Conservation (phyloP, 768 basidiomycete genomes). For the Favolaschia claudopus region DNA sequence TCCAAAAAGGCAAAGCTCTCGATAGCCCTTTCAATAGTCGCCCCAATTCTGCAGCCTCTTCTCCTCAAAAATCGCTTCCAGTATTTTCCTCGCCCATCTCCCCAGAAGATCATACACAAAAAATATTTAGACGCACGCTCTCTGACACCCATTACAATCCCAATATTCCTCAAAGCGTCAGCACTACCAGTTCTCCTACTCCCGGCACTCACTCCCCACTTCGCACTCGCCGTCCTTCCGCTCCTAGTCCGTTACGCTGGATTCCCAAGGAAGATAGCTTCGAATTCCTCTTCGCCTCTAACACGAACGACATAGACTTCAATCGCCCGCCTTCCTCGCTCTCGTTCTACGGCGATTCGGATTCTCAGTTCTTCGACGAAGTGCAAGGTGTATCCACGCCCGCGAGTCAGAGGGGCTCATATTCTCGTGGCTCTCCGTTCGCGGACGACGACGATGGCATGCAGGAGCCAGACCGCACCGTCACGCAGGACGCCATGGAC, state of each 20-base stretch:
- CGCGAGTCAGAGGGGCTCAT: constrained; percentile 5
- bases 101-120: constrained; percentile 18
- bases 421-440: constrained; percentile 3
- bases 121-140: constrained; percentile 45
- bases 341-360: constrained; percentile 30
- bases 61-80: constrained; percentile 37
- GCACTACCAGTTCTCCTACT: constrained; percentile 22
- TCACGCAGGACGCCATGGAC: constrained; percentile 20
- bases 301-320: constrained; percentile 27
- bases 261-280: constrained; percentile 14
- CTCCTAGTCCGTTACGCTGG: constrained; percentile 27
- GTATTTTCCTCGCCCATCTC: neutral
- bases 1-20: constrained; percentile 30
- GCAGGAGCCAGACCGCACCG: constrained; percentile 15
- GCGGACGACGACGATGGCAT: constrained; percentile 14
- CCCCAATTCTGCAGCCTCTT: constrained; percentile 47
- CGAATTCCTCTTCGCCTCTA: constrained; percentile 16
- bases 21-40: constrained; percentile 57
- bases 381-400: constrained; percentile 21
- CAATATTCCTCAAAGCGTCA: constrained; percentile 28
- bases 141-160: constrained; percentile 35
- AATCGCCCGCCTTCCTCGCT: constrained; percentile 32
- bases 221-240: constrained; percentile 28
- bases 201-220: constrained; percentile 14
- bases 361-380: constrained; percentile 22